Conservation (phyloP, 2,329 filamentous ascomycete species). For the Ascochyta fabae region DNA sequence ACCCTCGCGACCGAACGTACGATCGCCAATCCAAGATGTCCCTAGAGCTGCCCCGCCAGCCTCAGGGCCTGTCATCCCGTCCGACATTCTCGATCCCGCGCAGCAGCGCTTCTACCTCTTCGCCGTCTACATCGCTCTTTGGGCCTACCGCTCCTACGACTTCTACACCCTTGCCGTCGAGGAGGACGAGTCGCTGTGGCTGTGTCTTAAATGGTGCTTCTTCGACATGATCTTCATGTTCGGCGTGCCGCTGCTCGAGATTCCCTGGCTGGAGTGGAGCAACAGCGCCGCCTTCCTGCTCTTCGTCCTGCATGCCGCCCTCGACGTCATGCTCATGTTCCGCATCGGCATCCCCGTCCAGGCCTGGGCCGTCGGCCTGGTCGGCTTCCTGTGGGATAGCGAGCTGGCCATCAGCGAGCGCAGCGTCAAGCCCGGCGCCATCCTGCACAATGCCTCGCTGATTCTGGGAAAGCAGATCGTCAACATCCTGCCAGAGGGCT, state of each 20-base stretch:
- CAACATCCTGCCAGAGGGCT: conserved; percentile 95
- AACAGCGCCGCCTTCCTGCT: conserved; percentile 73
- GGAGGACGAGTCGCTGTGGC: conserved; percentile 83
- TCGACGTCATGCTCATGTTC: conserved; percentile 92
- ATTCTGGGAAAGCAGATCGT: conserved; percentile 97
- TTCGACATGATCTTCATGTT: conserved; percentile 89
- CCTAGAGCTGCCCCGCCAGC: conserved; percentile 31
- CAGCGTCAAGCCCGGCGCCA: conserved; percentile 84
- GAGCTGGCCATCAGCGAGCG: conserved; percentile 94
- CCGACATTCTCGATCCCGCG: conserved; percentile 83
- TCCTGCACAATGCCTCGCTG: conserved; percentile 89
- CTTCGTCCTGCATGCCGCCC: conserved; percentile 72
- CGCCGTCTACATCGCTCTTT: conserved; percentile 76
- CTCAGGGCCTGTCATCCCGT: conserved; percentile 74
- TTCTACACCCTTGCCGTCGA: conserved; percentile 79
- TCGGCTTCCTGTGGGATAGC: conserved; percentile 86
- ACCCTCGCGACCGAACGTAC: conserved; percentile 43
- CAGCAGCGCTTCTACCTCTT: conserved; percentile 88
- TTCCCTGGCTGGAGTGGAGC: conserved; percentile 96
- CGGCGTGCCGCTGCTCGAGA: conserved; percentile 82
- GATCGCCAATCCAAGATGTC: conserved; percentile 43
- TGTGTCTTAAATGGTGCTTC: conserved; percentile 91
- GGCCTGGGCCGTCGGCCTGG: conserved; percentile 73
- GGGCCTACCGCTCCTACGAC: conserved; percentile 87
- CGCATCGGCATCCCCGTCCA: conserved; percentile 81